Evolutionary conservation across 371 early-diverging fungal species (phyloP), one percentile per base, ranked within the genome.

Genomic region (Mortierella sp.): DNA sequence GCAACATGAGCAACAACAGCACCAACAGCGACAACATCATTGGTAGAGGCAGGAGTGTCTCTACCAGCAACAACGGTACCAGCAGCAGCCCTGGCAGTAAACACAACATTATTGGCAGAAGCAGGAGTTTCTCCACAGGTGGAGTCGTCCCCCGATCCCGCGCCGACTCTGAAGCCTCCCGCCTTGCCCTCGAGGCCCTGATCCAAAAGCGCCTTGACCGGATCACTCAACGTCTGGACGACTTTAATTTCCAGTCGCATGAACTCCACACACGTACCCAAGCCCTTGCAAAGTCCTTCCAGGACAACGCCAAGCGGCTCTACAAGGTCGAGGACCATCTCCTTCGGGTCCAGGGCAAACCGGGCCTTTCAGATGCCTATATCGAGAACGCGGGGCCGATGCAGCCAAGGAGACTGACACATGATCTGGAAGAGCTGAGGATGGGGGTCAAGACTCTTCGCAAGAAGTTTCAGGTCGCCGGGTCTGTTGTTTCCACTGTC

Each of bases 311-410:
- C 51, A 79, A 71, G 72, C 74, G 83, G 19, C 69, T 83, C 13
- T 83, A 83, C 37, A 37, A 71, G 69, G 77, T 83, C 61, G 83
- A 83, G 57, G 83, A 83, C 51, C 80, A 83, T 59, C 44, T 83
- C 48, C 57, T 83, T n/a, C 31, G 70, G 51, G 43, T 83, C 28
- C 83, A 83, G 61, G 83, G 83, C 24, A 83, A 83, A 44, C 80
- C 83, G 2, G 83, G 83, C 5, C 70, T 83, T 11, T 83, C 79
- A 5, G 83, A 83, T 48, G 55, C 46, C 1, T 76, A 70, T 37
- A 61, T 76, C 31, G 79, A 74, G n/a, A 46, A 73, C 54, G 83
- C 51, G 0, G 71, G 71, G 3, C 19, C 28, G 48, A 19, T 16
- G n/a, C 48, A 31, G 26, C 73, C 46, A 2, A 51, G 84, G 16